phyloP scores from a whole-genome alignment of 169 alveolate species.

The Plasmodium vivax region DNA sequence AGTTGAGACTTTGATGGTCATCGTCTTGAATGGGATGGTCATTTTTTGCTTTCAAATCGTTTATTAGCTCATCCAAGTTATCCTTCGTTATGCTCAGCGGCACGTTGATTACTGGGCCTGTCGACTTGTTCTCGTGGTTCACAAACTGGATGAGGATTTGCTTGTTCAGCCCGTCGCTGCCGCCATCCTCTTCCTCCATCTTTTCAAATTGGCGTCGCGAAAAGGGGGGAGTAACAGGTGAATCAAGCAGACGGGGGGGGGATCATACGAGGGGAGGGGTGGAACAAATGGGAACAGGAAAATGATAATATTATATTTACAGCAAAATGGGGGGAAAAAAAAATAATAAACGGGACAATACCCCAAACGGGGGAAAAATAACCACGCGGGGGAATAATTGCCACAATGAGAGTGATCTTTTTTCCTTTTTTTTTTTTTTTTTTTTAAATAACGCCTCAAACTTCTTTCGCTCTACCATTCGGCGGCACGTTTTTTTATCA shows the following conservation, averaged over 20 bases:
- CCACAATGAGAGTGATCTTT: neutral
- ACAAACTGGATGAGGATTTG: conserved; percentile 72
- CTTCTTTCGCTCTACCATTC: neutral
- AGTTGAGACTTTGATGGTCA: conserved; percentile 75
- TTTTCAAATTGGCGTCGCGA: neutral
- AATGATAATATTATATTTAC: neutral
- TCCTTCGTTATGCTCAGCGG: conserved; percentile 80
- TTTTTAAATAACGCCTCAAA: neutral
- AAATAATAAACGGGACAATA: neutral
- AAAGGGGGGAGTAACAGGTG: neutral
- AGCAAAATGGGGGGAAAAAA: neutral
- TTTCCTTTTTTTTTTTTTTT: neutral
- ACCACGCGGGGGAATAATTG: neutral
- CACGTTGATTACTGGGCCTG: conserved; percentile 73
- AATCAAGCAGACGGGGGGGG: neutral
- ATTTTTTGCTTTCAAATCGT: conserved; percentile 77
- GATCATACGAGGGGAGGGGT: neutral
- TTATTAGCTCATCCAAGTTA: conserved; percentile 79
- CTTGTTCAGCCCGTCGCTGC: neutral
- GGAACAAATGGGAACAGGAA: neutral
- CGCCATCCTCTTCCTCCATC: conserved; percentile 16
- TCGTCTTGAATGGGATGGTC: conserved; percentile 49
- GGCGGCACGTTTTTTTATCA: neutral
- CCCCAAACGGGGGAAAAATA: neutral
- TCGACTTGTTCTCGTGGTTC: conserved; percentile 55